phyloP scores from a whole-genome alignment of 768 basidiomycete genomes.

The Pleurotus citrinopileatus region DNA sequence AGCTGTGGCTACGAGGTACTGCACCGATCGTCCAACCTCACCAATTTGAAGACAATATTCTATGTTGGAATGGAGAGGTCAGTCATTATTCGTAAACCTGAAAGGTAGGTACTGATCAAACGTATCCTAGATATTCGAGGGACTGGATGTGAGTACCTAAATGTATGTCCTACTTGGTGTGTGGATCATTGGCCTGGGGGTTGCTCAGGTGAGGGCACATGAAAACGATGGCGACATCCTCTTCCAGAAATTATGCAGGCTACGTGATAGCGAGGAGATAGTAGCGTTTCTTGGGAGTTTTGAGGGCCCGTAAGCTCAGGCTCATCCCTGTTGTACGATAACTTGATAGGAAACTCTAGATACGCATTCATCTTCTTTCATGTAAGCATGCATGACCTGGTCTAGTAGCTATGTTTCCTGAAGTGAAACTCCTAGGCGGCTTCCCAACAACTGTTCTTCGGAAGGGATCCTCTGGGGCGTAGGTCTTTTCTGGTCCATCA shows the following conservation, averaged over 20 bases:
- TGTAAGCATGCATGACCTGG: constrained; percentile 34
- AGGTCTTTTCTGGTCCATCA: constrained; percentile 77
- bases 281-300: constrained; percentile 51
- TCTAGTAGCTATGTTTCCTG: not conserved
- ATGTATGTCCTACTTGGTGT: too few relatives aligned
- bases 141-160: constrained; percentile 58
- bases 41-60: constrained; percentile 45
- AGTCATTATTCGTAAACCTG: constrained; percentile 11
- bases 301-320: constrained; percentile 80
- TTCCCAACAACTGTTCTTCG: constrained; percentile 60
- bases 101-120: not conserved
- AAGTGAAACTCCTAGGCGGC: too few relatives aligned
- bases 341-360: constrained; percentile 32
- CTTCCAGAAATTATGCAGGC: constrained; percentile 30
- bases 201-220: constrained; percentile 43
- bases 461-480: constrained; percentile 81
- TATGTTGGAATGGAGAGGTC: constrained; percentile 91
- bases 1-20: constrained; percentile 69
- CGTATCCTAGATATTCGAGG: constrained; percentile 63
- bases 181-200: too few relatives aligned
- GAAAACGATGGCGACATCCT: constrained; percentile 75
- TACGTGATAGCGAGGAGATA: constrained; percentile 39
- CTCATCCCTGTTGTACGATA: not conserved
- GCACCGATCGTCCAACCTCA: constrained; percentile 69
- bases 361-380: constrained; percentile 83